phyloP scores from a whole-genome alignment of 2,329 filamentous ascomycete genomes.

The Hypoxylon sp. region DNA sequence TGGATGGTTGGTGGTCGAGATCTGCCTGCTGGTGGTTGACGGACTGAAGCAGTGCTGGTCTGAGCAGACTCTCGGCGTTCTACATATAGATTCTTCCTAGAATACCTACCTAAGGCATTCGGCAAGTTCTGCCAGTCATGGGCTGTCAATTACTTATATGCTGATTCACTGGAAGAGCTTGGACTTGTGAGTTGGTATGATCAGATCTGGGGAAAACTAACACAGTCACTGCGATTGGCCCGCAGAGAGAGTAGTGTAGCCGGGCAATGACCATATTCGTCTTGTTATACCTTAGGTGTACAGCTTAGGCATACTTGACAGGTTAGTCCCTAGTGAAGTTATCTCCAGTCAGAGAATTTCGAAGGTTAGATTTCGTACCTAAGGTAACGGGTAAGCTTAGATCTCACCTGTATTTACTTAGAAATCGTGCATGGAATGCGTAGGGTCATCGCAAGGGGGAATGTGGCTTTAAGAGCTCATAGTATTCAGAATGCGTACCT shows the following conservation, averaged over 20 bases:
- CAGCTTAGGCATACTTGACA: no score
- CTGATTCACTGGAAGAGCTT: neutral
- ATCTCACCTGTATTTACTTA: neutral
- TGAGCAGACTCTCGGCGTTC: neutral
- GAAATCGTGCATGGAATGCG: neutral
- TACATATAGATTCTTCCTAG: neutral
- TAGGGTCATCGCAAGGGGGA: neutral
- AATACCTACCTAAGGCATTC: neutral
- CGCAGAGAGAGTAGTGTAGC: no score
- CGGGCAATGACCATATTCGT: no score
- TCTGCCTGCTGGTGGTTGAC: neutral
- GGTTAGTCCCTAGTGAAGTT: no score
- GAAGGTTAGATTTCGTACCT: neutral
- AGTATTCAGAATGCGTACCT: neutral
- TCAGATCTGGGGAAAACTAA: no score
- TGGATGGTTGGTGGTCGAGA: no score
- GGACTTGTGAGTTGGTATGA: neutral
- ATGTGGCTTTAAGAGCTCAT: neutral
- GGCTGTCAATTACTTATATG: neutral
- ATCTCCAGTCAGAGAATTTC: neutral
- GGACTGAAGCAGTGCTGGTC: neutral
- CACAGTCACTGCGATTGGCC: no score
- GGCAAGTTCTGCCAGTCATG: neutral
- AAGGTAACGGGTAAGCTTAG: neutral
- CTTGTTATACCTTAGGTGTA: neutral